These are phyloP conservation scores for Typha latifolia DNA, from an alignment of 176 grass and related monocot species.

Conservation along the genomic window DNA sequence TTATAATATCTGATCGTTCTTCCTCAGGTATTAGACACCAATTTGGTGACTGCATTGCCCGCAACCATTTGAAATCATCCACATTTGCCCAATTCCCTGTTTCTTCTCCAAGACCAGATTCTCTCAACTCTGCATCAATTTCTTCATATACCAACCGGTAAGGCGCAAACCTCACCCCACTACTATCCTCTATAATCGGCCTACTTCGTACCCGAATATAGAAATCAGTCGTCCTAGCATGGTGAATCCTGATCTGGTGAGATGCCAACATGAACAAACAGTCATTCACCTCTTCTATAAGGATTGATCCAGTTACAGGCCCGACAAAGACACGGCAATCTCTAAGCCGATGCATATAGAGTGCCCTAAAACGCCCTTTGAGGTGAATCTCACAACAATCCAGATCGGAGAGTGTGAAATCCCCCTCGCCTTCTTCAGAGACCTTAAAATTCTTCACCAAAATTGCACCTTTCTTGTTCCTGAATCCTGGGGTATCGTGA, in stretches of 20 bases:
- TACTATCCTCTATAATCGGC: conserved; percentile 82
- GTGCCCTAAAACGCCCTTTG: conserved; percentile 58
- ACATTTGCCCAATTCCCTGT: conserved; percentile 76
- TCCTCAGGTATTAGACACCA: conserved; percentile 66
- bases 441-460: conserved; percentile 68
- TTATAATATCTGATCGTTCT: conserved; percentile 29
- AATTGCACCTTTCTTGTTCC: conserved; percentile 34
- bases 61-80: conserved; percentile 94
- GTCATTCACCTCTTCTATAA: conserved; percentile 58
- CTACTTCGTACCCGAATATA: conserved; percentile 73
- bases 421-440: conserved; percentile 45
- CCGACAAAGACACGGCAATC: conserved; percentile 62
- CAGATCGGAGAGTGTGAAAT: conserved; percentile 75
- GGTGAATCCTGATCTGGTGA: conserved; percentile 86
- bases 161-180: conserved; percentile 68
- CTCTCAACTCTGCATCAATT: conserved; percentile 57
- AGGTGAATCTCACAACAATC: conserved; percentile 58
- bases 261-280: conserved; percentile 67
- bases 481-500: conserved; percentile 50
- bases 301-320: conserved; percentile 61
- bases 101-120: conserved; percentile 52
- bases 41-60: conserved; percentile 75
- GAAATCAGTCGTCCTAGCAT: conserved; percentile 58
- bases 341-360: conserved; percentile 55
- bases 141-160: conserved; percentile 53